These are phyloP conservation scores for Coriolopsis trogii DNA, from an alignment of 1,284 basidiomycete species.

Conservation along the genomic window DNA sequence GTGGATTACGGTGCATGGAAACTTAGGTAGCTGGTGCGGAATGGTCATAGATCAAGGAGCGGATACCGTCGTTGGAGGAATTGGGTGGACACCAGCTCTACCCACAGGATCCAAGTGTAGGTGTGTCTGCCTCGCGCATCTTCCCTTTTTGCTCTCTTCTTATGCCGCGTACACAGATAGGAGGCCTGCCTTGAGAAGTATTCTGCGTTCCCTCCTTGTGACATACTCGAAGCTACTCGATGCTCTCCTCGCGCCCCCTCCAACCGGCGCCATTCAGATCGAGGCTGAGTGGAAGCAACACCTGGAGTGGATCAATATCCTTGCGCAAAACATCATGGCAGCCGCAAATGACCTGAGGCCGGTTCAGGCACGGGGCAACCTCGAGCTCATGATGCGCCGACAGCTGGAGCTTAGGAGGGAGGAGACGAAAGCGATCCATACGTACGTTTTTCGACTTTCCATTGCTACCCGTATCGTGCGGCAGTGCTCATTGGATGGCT, in stretches of 20 bases:
- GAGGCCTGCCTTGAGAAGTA: conserved; percentile 65
- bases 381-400: conserved; percentile 76
- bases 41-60: conserved; percentile 65
- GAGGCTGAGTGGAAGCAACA: conserved; percentile 71
- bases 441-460: conserved; percentile 44
- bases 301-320: conserved; percentile 73
- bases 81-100: conserved; percentile 74
- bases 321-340: conserved; percentile 82
- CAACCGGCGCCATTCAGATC: conserved; percentile 42
- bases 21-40: background rate
- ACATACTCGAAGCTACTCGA: conserved; percentile 69
- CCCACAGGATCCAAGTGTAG: conserved; percentile 65
- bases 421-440: conserved; percentile 66
- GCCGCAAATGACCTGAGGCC: conserved; percentile 82
- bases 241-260: conserved; percentile 65
- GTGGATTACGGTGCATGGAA: background rate
- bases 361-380: conserved; percentile 73
- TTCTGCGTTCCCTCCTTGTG: conserved; percentile 70
- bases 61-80: conserved; percentile 71
- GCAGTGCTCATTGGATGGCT: too few species aligned
- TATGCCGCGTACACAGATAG: conserved; percentile 49
- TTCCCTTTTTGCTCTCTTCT: background rate
- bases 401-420: conserved; percentile 70
- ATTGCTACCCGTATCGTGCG: background rate
- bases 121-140: conserved; percentile 39